phyloP scores from a whole-genome alignment of 2,329 filamentous ascomycete species.

The Volutella citrinella region DNA sequence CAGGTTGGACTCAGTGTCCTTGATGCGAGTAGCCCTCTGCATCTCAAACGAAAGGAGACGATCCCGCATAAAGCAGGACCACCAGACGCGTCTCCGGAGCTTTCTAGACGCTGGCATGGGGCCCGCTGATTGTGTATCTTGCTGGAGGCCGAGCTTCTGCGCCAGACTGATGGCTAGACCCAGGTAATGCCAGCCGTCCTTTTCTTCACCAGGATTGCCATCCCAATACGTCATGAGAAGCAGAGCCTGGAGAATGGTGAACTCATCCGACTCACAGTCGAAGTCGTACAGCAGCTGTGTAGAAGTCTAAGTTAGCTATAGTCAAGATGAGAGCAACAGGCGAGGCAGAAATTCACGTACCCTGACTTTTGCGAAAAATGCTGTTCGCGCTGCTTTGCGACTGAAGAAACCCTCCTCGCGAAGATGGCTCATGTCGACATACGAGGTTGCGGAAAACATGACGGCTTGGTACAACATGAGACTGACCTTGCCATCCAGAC shows the following conservation, averaged over 20 bases:
- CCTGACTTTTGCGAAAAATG: conserved; percentile 82
- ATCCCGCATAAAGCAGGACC: conserved; percentile 93
- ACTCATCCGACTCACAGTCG: conserved; percentile 84
- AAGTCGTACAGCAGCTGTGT: conserved; percentile 80
- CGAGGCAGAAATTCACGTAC: no score
- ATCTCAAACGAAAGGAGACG: conserved; percentile 87
- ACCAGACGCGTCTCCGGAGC: conserved; percentile 93
- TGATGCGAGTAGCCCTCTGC: conserved; percentile 85
- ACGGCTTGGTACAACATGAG: conserved; percentile 86
- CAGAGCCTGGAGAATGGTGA: conserved; percentile 83
- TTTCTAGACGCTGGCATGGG: conserved; percentile 62
- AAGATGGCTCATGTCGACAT: conserved; percentile 74
- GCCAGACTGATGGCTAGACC: conserved; percentile 88
- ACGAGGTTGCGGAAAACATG: conserved; percentile 87
- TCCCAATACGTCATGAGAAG: conserved; percentile 96
- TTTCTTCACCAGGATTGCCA: conserved; percentile 90
- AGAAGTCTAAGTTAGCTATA: not conserved
- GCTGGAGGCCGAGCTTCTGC: conserved; percentile 86
- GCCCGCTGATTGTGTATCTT: conserved; percentile 71
- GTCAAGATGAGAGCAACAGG: not conserved
- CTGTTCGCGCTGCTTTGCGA: conserved; percentile 76
- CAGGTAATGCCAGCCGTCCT: conserved; percentile 98
- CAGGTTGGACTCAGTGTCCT: conserved; percentile 87
- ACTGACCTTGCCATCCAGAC: conserved; percentile 68
- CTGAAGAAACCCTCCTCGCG: conserved; percentile 72